Base-by-base conservation (phyloP, 768 basidiomycete genomes). In the Gloeopeniophorella convolvens region DNA sequence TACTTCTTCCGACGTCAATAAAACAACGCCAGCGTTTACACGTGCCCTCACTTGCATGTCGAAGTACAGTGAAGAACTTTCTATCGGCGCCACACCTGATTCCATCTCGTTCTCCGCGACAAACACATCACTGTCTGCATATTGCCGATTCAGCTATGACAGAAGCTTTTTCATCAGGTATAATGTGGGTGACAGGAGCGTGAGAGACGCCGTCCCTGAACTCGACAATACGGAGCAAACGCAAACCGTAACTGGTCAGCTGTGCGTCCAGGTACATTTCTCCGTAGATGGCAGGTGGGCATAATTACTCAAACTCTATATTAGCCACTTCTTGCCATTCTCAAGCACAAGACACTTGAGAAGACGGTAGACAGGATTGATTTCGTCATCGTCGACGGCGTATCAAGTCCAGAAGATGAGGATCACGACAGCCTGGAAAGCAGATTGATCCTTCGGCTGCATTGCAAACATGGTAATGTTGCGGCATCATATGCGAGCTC, bases 61-160 rank as follows among this genome's bases (percentile, higher is more conserved):
- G 31, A 81, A 77, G 68, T 91, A 89, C 62, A 86, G 89, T 42
- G 89, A 92, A 51, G 87, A 92, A 54, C 68, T 92, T 35, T 73
- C 77, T 31, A 73, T 92, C 34, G 75, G 80, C 50, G 87, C 84
- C 7, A 77, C 78, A 8, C 62, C 72, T 0, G 80, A 83, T 30
- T 66, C 69, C 28, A 62, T 92, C 27, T 73, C 80, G 5, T 64
- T 92, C 23, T 87, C 85, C 45, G 70, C 82, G 2, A 88, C 85
- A 20, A 92, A 91, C 66, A 80, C 83, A 3, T 82, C 89, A 4
- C 78, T 83, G 61, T 85, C 89, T 32, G 89, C 89, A 10, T 91
- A 86, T 60, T 85, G 82, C 65, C 78, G 85, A 12, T 84, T 91
- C 70, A 81, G 77, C 62, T 88, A 83, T 57, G 70, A 72, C 8